Evolutionary conservation across 768 basidiomycete genomes (phyloP).

Genomic region (Leucosporidium creatinivorum): DNA sequence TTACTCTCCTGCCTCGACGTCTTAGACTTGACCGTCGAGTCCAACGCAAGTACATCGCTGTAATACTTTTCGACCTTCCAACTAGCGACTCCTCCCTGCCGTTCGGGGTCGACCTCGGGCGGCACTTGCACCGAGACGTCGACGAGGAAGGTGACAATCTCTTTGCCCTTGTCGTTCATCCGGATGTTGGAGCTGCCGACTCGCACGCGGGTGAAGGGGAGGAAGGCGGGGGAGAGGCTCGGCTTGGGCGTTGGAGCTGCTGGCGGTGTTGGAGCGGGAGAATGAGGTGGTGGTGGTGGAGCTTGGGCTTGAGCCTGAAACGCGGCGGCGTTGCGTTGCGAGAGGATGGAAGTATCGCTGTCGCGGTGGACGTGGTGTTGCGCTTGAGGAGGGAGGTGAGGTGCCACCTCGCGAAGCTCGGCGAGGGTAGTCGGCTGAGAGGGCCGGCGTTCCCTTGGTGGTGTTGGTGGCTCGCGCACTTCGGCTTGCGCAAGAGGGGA

Average conservation of each 20-base stretch:
- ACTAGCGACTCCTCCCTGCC: background rate
- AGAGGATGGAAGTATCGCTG: background rate
- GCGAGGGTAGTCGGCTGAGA: background rate
- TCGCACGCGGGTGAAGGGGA: slow-evolving; percentile 60
- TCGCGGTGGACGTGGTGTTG: background rate
- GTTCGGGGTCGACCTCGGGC: background rate
- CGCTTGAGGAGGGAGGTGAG: background rate
- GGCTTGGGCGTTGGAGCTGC: background rate
- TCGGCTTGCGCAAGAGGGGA: too few species aligned
- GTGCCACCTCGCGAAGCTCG: background rate
- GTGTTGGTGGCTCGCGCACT: too few species aligned
- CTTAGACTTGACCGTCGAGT: slow-evolving; percentile 60
- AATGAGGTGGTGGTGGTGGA: slow-evolving; percentile 7
- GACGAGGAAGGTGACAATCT: slow-evolving; percentile 82
- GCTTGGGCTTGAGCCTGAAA: background rate
- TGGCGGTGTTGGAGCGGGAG: slow-evolving; percentile 10
- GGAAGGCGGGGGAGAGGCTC: slow-evolving; percentile 36
- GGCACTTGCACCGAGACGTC: slow-evolving; percentile 47
- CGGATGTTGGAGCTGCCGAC: slow-evolving; percentile 78
- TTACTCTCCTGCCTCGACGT: slow-evolving; percentile 49
- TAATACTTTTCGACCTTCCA: slow-evolving; percentile 85
- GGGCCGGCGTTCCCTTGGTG: background rate
- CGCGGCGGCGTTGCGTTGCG: background rate
- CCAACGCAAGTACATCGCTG: slow-evolving; percentile 81
- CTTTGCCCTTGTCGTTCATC: slow-evolving; percentile 83